phyloP scores from a whole-genome alignment of 2,329 filamentous ascomycete species.

The Exserohilum turcica region DNA sequence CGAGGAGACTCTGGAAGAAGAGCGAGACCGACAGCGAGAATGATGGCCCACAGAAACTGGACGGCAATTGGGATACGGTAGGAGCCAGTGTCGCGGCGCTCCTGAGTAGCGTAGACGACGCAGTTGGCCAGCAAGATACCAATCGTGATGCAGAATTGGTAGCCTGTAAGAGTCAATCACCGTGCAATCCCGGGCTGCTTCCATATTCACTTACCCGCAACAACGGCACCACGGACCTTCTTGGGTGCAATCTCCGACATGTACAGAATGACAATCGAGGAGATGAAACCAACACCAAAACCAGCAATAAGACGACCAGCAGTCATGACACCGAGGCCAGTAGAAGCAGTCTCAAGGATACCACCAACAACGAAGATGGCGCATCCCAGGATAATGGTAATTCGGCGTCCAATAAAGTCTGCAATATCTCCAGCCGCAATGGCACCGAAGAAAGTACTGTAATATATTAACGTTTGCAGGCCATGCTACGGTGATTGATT shows the following conservation, averaged over 20 bases:
- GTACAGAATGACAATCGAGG: slow-evolving; percentile 68
- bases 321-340: slow-evolving; percentile 66
- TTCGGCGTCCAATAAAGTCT: slow-evolving; percentile 69
- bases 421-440: slow-evolving; percentile 63
- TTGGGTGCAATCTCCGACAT: slow-evolving; percentile 77
- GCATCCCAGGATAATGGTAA: slow-evolving; percentile 65
- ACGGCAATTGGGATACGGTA: slow-evolving; percentile 80
- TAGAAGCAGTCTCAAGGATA: slow-evolving; percentile 65
- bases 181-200: background rate
- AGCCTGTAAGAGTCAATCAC: slow-evolving; percentile 41
- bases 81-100: slow-evolving; percentile 66
- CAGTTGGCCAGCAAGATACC: slow-evolving; percentile 77
- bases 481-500: background rate
- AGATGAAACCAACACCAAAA: slow-evolving; percentile 73
- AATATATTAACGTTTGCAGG: background rate
- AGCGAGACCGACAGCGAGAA: slow-evolving; percentile 73
- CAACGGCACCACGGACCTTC: slow-evolving; percentile 79
- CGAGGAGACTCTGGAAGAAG: slow-evolving; percentile 85
- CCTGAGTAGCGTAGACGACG: slow-evolving; percentile 74
- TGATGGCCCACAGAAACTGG: slow-evolving; percentile 81
- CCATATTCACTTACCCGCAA: slow-evolving; percentile 52
- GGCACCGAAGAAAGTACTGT: slow-evolving; percentile 73
- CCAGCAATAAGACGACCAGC: slow-evolving; percentile 76
- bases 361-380: slow-evolving; percentile 64
- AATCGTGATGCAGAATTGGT: slow-evolving; percentile 84